Base-by-base conservation (phyloP, 1,139 yeast genomes). In the Yamadazyma trypodendri region DNA sequence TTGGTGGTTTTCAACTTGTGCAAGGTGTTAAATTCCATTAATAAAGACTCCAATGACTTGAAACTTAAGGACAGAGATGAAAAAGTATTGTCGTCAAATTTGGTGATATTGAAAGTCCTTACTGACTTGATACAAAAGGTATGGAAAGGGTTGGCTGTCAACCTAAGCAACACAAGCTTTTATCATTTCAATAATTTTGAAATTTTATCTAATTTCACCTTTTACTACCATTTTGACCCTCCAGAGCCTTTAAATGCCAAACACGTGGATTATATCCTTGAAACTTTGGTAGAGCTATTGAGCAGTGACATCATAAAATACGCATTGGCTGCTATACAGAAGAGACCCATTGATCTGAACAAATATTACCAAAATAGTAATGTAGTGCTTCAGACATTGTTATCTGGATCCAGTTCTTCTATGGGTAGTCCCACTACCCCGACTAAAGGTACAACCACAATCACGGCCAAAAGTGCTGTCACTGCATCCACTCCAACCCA, bases 51-150 rank as follows among this genome's bases (percentile, higher is more conserved):
- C 6, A 44, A 49, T 23, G 44, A 54, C 17, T 39, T 51, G 6
- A 61, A 56, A 34, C 46, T 67, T 22, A 49, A 52, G 16, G 66
- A 64, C 21, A 49, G 65, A 21, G 68, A 65, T 42, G 68, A 61
- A 23, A 61, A 60, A 40, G 50, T 63, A 9, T 40, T 68, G 25
- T 44, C 61, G 11, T 65, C 72, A 16, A 61, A 67, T 1, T 51
- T 68, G 20, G 49, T 70, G 17, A 46, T 68, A 6, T 55, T 66
- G 32, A 64, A 60, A 42, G 48, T 69, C 18, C 50, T 70, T 11
- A 46, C 62, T 2, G 59, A 59, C 31, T 47, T 67, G 9, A 53
- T 69, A 24, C 51, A 55, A 37, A 45, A 45, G 23, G 50, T 50
- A 41, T 68, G 74, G 75, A 48, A 45, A 20, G 31, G 41, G 3